Conservation (phyloP, 495 filamentous ascomycete genomes). For the Darksidea phi region DNA sequence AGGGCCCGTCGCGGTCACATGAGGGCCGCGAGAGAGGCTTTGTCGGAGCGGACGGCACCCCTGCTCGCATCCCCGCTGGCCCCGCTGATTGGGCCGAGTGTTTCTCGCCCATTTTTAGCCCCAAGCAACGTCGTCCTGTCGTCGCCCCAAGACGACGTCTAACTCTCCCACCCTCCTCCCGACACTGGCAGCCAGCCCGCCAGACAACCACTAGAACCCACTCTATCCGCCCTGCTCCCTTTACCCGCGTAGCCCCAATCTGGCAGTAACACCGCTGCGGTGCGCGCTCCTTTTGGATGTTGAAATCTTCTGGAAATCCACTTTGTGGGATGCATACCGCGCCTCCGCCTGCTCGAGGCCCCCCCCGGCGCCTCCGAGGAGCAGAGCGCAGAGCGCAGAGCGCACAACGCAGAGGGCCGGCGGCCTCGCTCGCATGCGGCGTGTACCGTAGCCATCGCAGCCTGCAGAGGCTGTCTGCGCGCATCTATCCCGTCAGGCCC, state of each 20-base stretch:
- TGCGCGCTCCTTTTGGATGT: slow-evolving; percentile 24
- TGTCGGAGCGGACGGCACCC: slow-evolving; percentile 25
- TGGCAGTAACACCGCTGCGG: slow-evolving; percentile 24
- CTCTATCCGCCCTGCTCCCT: slow-evolving; percentile 25
- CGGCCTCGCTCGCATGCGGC: slow-evolving; percentile 14
- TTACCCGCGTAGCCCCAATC: slow-evolving; percentile 24
- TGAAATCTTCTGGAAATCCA: slow-evolving; percentile 34
- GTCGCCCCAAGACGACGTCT: slow-evolving; percentile 29
- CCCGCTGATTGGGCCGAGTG: slow-evolving; percentile 29
- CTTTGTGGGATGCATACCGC: slow-evolving; percentile 1
- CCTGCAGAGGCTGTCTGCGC: slow-evolving; percentile 2
- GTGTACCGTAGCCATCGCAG: background rate
- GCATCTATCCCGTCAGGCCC: slow-evolving; percentile 8
- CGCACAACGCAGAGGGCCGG: too few species aligned
- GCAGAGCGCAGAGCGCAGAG: too few species aligned
- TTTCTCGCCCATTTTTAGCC: slow-evolving; percentile 36
- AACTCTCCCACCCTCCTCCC: slow-evolving; percentile 26
- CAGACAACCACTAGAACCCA: slow-evolving; percentile 22
- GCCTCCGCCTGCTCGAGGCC: slow-evolving; percentile 12
- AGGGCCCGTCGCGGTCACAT: slow-evolving; percentile 25
- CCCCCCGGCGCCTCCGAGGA: slow-evolving; percentile 15
- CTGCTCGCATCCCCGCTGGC: slow-evolving; percentile 22
- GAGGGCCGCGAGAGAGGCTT: slow-evolving; percentile 19
- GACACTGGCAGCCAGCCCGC: too few species aligned
- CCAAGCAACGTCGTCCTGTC: slow-evolving; percentile 41